phyloP scores from a whole-genome alignment of 352 stramenopile genomes.

The Pythium brachiatum region DNA sequence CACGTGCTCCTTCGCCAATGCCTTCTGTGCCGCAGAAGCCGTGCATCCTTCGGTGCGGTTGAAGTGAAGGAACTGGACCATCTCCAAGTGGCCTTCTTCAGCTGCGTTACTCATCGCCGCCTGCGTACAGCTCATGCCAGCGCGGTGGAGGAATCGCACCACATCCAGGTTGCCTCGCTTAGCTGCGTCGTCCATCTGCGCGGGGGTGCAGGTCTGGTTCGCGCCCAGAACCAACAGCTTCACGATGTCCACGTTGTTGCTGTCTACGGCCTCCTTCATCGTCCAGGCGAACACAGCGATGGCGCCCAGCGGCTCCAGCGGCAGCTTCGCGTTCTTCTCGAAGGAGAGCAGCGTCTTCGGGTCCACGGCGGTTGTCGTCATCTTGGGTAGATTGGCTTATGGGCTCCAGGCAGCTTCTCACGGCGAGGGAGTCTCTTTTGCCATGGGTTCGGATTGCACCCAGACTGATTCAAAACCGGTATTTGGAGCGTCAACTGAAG shows the following conservation, averaged over 20 bases:
- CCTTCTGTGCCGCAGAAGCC: conserved; percentile 29
- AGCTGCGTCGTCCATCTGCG: conserved; percentile 40
- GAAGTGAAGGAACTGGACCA: conserved; percentile 52
- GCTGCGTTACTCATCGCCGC: conserved; percentile 48
- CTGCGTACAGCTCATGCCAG: conserved; percentile 31
- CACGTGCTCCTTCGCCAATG: conserved; percentile 33
- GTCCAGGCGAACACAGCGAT: conserved; percentile 46
- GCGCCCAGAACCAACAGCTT: conserved; percentile 32
- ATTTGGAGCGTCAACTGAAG: neutral
- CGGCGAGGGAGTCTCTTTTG: neutral
- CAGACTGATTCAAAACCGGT: neutral
- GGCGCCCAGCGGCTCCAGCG: conserved; percentile 43
- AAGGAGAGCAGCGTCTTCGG: conserved; percentile 16
- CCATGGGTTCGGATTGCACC: neutral
- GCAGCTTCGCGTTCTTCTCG: conserved; percentile 26
- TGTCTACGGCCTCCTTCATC: conserved; percentile 32
- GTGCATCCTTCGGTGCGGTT: conserved; percentile 49
- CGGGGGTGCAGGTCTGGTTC: conserved; percentile 23
- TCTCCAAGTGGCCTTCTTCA: conserved; percentile 30
- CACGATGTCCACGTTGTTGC: conserved; percentile 31
- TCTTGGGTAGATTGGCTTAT: neutral
- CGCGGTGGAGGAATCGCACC: conserved; percentile 42
- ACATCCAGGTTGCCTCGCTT: conserved; percentile 30
- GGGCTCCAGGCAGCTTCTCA: neutral
- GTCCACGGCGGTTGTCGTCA: neutral